These are phyloP conservation scores for Epichloe gansuensis DNA, from an alignment of 2,329 filamentous ascomycete species.

Conservation along the genomic window DNA sequence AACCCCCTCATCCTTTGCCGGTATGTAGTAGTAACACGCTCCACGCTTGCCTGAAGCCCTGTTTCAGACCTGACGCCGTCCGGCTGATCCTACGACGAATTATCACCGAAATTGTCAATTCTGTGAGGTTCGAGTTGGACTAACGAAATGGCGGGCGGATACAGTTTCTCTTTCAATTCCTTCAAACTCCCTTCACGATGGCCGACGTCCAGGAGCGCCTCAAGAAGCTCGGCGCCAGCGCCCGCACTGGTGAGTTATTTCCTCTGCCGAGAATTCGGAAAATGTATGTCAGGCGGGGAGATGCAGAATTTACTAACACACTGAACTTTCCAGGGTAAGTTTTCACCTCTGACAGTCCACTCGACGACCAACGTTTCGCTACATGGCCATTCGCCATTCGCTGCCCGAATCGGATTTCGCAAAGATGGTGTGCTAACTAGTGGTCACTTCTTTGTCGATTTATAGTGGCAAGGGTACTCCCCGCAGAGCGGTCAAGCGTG, in stretches of 20 bases:
- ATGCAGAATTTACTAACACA: constrained; percentile 1
- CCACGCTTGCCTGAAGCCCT: neutral
- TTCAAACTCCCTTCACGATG: constrained; percentile 30
- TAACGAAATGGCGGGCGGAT: constrained; percentile 5
- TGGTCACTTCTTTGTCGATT: constrained; percentile 6
- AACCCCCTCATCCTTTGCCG: constrained; percentile 19
- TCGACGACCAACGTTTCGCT: neutral
- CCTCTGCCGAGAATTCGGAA: neutral
- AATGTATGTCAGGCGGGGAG: neutral
- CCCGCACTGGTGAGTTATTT: constrained; percentile 53
- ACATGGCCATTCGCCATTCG: neutral
- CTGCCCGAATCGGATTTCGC: neutral
- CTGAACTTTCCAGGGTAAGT: constrained; percentile 23
- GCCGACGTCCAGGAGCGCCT: constrained; percentile 46
- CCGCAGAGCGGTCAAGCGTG: constrained; percentile 96
- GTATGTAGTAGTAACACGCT: constrained; percentile 17
- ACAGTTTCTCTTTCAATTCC: constrained; percentile 10
- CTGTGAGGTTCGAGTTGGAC: constrained; percentile 3
- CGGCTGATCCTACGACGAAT: neutral
- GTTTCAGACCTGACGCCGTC: neutral
- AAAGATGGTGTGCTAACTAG: constrained; percentile 13
- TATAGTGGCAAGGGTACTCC: constrained; percentile 90
- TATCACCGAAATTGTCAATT: neutral
- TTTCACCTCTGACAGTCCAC: neutral
- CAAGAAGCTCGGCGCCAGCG: constrained; percentile 43